Evolutionary conservation across 306 rosid genomes (phyloP).

Genomic region (Pueraria montana): DNA sequence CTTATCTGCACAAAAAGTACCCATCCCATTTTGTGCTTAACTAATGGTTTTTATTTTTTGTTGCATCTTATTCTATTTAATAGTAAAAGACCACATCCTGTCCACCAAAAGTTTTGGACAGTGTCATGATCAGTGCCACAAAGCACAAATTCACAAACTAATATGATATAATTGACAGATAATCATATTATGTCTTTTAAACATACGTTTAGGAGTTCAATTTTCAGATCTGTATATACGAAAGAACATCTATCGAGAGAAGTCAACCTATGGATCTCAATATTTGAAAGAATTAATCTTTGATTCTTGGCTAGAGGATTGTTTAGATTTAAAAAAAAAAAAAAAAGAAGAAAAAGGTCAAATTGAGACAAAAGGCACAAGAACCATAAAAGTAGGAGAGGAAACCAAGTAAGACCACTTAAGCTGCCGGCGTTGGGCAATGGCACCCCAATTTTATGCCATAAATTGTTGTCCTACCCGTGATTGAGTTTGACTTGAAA

Average conservation of each 20-base stretch:
- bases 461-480: conserved; percentile 12
- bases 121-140: conserved; percentile 41
- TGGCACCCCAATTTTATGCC: conserved; percentile 32
- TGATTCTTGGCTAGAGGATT: no score
- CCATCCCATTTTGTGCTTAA: conserved; percentile 49
- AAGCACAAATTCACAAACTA: conserved; percentile 29
- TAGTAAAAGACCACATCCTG: conserved; percentile 51
- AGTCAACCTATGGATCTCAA: no score
- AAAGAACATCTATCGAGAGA: no score
- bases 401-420: background rate
- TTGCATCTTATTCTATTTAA: conserved; percentile 53
- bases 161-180: background rate
- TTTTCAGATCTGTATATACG: no score
- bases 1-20: conserved; percentile 49
- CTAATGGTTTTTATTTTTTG: conserved; percentile 46
- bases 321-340: no score
- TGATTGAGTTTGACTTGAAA: conserved; percentile 44
- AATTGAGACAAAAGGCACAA: conserved; percentile 35
- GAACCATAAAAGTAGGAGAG: conserved; percentile 26
- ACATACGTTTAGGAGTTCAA: no score
- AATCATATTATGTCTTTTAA: no score
- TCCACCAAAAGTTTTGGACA: conserved; percentile 54
- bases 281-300: no score
- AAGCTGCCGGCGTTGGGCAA: conserved; percentile 39
- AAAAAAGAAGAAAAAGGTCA: background rate